Evolutionary conservation across 495 filamentous ascomycete genomes (phyloP).

Genomic region (Aspergillus ellipticus): DNA sequence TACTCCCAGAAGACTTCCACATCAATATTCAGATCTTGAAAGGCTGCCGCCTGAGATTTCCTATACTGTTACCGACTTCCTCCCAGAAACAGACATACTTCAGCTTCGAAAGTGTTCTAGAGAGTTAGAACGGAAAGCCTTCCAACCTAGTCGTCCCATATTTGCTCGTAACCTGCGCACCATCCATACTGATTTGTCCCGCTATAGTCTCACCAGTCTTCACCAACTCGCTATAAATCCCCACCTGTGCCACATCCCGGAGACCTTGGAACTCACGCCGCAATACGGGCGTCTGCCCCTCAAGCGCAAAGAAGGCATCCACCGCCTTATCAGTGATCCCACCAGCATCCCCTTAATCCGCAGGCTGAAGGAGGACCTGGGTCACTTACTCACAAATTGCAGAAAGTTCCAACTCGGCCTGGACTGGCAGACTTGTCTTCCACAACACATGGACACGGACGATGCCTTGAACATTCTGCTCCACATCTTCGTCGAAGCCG

Average conservation of each 20-base stretch:
- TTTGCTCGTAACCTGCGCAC: not conserved
- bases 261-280: not conserved
- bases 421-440: not conserved
- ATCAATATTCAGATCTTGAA: not conserved
- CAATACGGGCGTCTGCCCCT: not conserved
- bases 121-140: not conserved
- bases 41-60: not conserved
- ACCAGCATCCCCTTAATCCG: not conserved
- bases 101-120: not conserved
- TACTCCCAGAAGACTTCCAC: not conserved
- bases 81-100: not conserved
- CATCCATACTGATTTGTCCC: not conserved
- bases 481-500: not conserved
- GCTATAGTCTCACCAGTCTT: not conserved
- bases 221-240: not conserved
- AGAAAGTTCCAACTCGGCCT: not conserved
- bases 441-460: not conserved
- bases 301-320: not conserved
- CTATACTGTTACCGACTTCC: not conserved
- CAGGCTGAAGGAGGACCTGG: not conserved
- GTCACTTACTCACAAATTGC: not conserved
- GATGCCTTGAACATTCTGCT: not conserved
- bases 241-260: not conserved
- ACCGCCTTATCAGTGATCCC: not conserved
- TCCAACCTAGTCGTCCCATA: not conserved